Evolutionary conservation across 2,329 filamentous ascomycete species (phyloP), one percentile per base, ranked within the genome.

Genomic region (Pezizomycotina sp.): DNA sequence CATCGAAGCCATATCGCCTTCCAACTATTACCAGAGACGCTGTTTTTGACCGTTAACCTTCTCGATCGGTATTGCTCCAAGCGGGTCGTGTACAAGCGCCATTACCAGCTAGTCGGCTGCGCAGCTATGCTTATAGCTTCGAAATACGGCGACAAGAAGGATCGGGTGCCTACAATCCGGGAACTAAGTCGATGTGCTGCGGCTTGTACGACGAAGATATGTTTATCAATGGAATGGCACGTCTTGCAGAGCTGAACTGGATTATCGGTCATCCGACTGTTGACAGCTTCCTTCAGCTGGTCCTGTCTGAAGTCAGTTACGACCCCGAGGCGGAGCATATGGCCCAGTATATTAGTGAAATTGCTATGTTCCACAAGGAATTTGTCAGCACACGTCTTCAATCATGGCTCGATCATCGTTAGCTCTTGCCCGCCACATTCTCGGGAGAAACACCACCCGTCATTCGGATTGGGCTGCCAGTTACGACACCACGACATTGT

Each of bases 191-290:
- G 50, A 95, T 98, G 89, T 98, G 89, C 69, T 95, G 89, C 62
- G 84, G 80, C 23, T 69, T 95, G 24, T 98, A 98, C 61, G 89
- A 98, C 53, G 83, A 92, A 31, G 86, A 92, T 62, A 98, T 98
- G 89, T 98, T 98, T 62, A 86, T 84, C 7, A 89, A 98, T 60
- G n/a, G n/a, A n/a, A 98, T 98, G 89, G 89, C 98, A 63, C 95
- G 91, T 84, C 69, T 98, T 51, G 91, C 93, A 62, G 98, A 89
- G 1, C 70, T 98, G 42, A 82, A 91, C 57, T 98, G 89, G 89
- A 74, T 77, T 49, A 79, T 98, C 49, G 89, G 89, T 36, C 86
- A 95, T 61, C 84, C 89, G 1, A 95, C 89, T 18, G 80, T 93
- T 48, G 86, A 95, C 59, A 80, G 77, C 57, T 98, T 93, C 61